Evolutionary conservation across 116 monocot species (phyloP).

Genomic region (Cymodocea nodosa): DNA sequence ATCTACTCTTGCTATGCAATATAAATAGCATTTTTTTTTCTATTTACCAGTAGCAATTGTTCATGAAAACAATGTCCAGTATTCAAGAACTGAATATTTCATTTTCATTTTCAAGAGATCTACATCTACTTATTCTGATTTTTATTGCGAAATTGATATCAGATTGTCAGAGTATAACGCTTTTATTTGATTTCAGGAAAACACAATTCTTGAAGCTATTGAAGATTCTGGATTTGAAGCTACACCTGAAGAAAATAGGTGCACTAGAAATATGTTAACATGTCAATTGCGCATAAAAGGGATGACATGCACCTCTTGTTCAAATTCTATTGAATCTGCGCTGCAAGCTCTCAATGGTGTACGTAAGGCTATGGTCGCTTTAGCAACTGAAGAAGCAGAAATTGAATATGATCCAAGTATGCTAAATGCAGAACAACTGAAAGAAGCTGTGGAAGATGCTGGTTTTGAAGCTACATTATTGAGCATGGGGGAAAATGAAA

Average conservation of each 20-base stretch:
- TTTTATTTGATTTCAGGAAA: conserved; percentile 33
- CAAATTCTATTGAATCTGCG: conserved; percentile 56
- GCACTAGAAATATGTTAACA: conserved; percentile 24
- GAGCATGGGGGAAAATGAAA: conserved; percentile 58
- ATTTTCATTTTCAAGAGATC: too few relatives aligned
- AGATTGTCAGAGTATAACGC: too few relatives aligned
- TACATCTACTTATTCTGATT: too few relatives aligned
- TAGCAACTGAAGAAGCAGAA: conserved; percentile 88
- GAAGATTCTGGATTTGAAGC: conserved; percentile 80
- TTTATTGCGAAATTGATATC: too few relatives aligned
- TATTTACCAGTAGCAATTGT: neutral
- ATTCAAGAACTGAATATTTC: too few relatives aligned
- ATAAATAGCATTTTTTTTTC: neutral
- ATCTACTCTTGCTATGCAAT: too few relatives aligned
- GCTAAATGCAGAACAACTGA: conserved; percentile 27
- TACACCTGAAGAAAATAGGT: conserved; percentile 30
- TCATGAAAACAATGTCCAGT: neutral
- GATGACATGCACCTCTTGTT: conserved; percentile 87
- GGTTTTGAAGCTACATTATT: conserved; percentile 71
- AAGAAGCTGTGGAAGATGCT: conserved; percentile 45
- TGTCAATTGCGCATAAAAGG: conserved; percentile 72
- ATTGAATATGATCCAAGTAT: conserved; percentile 54
- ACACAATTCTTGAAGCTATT: conserved; percentile 59
- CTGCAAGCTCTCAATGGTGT: conserved; percentile 52
- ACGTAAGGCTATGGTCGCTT: conserved; percentile 50